Percentiles rank a stretch among this genome's conserved stretches.
phyloP scores from a whole-genome alignment of 176 grass and related monocot genomes.

The Tillandsia fasciculata region DNA sequence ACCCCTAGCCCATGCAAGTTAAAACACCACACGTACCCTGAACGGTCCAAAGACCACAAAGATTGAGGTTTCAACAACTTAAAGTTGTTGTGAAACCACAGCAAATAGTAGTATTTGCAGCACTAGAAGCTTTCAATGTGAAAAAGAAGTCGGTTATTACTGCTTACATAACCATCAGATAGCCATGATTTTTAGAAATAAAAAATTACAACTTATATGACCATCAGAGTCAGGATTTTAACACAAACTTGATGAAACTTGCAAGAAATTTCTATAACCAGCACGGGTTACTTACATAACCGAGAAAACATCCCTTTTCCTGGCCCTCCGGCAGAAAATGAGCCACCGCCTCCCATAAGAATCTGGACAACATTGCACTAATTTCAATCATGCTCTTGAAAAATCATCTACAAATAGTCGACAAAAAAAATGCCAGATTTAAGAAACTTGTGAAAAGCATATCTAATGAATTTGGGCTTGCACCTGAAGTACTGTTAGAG shows the following conservation, averaged over 20 bases:
- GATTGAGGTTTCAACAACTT: background rate
- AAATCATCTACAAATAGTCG: background rate
- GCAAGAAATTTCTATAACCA: slow-evolving; percentile 34
- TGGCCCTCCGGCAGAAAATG: slow-evolving; percentile 67
- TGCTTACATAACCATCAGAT: background rate
- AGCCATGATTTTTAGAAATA: background rate
- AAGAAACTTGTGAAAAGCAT: background rate
- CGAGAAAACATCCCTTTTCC: slow-evolving; percentile 76
- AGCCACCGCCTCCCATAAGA: slow-evolving; percentile 79
- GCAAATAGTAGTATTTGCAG: background rate
- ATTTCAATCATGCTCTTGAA: slow-evolving; percentile 3
- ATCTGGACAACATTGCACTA: slow-evolving; percentile 32
- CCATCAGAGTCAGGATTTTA: too few species aligned
- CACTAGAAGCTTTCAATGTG: background rate
- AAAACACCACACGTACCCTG: background rate
- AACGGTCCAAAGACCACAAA: background rate
- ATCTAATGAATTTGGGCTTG: background rate
- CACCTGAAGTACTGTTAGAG: slow-evolving; percentile 77
- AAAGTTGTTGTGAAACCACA: background rate
- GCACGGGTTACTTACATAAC: slow-evolving; percentile 3
- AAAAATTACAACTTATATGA: too few species aligned
- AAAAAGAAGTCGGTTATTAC: background rate
- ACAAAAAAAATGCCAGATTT: background rate
- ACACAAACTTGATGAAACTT: slow-evolving; percentile 23
- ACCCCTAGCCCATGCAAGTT: background rate